These are phyloP conservation scores for Plantago rigida DNA, from an alignment of 305 asterid species.

Conservation along the genomic window DNA sequence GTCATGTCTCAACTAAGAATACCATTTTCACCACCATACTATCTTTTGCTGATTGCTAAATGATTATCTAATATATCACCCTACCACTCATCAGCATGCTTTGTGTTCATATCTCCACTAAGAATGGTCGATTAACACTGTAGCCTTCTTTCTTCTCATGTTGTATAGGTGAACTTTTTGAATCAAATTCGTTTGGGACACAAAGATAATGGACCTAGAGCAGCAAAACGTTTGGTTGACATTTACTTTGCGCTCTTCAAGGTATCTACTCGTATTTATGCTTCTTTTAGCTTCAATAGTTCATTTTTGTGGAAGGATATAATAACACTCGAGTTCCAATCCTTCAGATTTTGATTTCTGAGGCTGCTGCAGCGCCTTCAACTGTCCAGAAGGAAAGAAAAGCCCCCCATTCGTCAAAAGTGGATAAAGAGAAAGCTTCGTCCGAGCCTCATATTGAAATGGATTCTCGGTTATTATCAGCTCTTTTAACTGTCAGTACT, in stretches of 20 bases:
- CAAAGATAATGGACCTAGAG: slow-evolving; percentile 85
- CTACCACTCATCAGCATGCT: background rate
- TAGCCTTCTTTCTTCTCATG: slow-evolving; percentile 21
- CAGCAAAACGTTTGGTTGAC: slow-evolving; percentile 82
- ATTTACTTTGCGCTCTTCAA: slow-evolving; percentile 87
- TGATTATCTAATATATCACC: background rate
- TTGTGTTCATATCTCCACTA: background rate
- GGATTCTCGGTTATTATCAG: slow-evolving; percentile 90
- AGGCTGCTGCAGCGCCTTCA: slow-evolving; percentile 39
- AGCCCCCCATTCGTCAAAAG: slow-evolving; percentile 36
- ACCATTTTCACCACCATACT: background rate
- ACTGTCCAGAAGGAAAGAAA: slow-evolving; percentile 33
- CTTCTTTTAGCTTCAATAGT: background rate
- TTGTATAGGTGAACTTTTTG: slow-evolving; percentile 68
- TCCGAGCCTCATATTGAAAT: slow-evolving; percentile 61
- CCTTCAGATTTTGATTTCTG: slow-evolving; percentile 70
- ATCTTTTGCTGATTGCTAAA: background rate
- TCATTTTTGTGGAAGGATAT: background rate
- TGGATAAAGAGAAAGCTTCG: slow-evolving; percentile 31
- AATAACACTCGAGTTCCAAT: slow-evolving; percentile 14
- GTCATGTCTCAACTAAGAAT: too few species aligned
- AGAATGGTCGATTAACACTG: slow-evolving; percentile 2
- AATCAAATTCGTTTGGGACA: slow-evolving; percentile 75
- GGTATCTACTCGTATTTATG: slow-evolving; percentile 34
- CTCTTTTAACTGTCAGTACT: slow-evolving; percentile 66